Evolutionary conservation across 73 alveolate genomes (phyloP), one percentile per base, ranked within the genome.

Genomic region (Paraurostyla sp.): DNA sequence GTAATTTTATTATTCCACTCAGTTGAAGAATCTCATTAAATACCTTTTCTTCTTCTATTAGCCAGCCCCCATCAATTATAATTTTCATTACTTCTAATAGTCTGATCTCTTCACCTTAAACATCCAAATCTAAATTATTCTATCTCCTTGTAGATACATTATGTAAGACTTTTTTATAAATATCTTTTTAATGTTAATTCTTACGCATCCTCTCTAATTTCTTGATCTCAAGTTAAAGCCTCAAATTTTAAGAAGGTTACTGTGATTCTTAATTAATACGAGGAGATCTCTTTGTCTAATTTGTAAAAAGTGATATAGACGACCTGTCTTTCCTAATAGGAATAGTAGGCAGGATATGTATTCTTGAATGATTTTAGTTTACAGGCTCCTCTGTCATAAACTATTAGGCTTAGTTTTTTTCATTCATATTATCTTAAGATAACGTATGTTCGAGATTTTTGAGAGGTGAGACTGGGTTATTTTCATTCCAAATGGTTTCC

Each of bases 11-110:
- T 0, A 65, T 40, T 11, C 82, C 56, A 22, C 60, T 38, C 29
- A 65, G 4, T 65, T 65, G 60, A 65, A 65, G 35, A 23, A 65
- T 65, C 7, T 22, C 56, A 11, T 65, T 33, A 38, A 35, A 65
- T 3, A 65, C 58, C 18, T 3, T 30, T n/a, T n/a, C n/a, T 3
- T 29, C 56, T 4, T 65, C 82, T 18, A 65, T 65, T 7, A 65
- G 15, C 82, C 82, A 65, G 41, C 82, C 82, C 2, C 82, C 82
- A 65, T 65, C 82, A 16, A 65, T 9, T 32, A 65, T 30, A 13
- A 65, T 65, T 40, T 65, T 65, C 56, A 65, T 65, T 38, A 65
- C 35, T 40, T 65, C 82, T 9, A 65, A 38, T 7, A 65, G 35
- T 65, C 82, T 65, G 16, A 65, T 65, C 25, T 65, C 82, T 40